A percentile compares a stretch with the other conserved stretches of the same genome.
Conservation (phyloP, 352 stramenopile species). For the Phytopythium cucurbitacearum region DNA sequence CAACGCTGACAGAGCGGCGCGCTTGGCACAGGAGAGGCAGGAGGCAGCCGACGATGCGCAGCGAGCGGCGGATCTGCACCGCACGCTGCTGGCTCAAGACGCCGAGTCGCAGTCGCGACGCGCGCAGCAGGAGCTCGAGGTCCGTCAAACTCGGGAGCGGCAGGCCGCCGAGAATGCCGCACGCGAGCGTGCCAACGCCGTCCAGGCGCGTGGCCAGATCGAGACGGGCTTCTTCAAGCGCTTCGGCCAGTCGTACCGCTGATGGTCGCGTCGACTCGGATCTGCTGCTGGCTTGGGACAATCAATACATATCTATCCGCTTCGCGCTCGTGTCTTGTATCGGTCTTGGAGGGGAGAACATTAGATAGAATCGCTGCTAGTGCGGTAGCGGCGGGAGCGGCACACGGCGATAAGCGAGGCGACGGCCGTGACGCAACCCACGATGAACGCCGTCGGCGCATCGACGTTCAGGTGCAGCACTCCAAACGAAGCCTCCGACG, state of each 20-base stretch:
- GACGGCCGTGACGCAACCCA: neutral
- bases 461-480: constrained; percentile 6
- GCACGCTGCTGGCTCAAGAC: constrained; percentile 45
- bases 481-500: neutral
- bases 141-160: constrained; percentile 38
- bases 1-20: constrained; percentile 40
- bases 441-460: neutral
- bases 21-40: constrained; percentile 26
- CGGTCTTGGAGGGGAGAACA: no score
- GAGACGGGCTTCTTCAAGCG: constrained; percentile 70
- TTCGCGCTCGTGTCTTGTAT: no score
- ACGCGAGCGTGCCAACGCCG: constrained; percentile 47
- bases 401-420: neutral
- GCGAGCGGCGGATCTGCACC: constrained; percentile 33
- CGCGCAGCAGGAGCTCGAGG: constrained; percentile 45
- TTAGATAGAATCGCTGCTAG: no score
- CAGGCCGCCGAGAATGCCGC: constrained; percentile 48
- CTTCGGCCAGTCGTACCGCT: constrained; percentile 79
- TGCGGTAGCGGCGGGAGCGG: neutral
- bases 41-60: constrained; percentile 31
- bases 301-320: no score
- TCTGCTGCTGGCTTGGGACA: neutral
- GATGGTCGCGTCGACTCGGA: neutral
- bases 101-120: constrained; percentile 42
- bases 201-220: constrained; percentile 53